phyloP scores from a whole-genome alignment of 208 protist species.

The Leishmania lainsoni region DNA sequence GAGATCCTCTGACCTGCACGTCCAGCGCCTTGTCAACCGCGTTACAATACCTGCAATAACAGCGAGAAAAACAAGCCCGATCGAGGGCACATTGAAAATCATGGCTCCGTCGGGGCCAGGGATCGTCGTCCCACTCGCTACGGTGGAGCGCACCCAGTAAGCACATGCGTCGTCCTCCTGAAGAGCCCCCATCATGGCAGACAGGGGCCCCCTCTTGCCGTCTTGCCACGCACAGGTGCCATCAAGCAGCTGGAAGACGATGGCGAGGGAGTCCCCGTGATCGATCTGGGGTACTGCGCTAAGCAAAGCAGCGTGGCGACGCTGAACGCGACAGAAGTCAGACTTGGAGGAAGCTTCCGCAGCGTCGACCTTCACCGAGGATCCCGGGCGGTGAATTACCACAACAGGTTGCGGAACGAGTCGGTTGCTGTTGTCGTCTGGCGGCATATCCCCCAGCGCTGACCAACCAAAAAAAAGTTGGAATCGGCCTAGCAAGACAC shows the following conservation, averaged over 20 bases:
- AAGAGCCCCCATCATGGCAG: not conserved
- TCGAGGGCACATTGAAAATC: slow-evolving; percentile 72
- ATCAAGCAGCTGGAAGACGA: slow-evolving; percentile 29
- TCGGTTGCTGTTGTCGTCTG: slow-evolving; percentile 74
- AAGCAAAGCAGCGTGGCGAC: not conserved
- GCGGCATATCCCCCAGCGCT: slow-evolving; percentile 61
- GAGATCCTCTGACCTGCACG: slow-evolving; percentile 18
- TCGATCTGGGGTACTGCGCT: slow-evolving; percentile 37
- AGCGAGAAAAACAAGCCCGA: slow-evolving; percentile 52
- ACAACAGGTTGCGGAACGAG: slow-evolving; percentile 74
- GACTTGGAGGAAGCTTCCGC: not conserved
- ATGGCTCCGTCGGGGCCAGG: slow-evolving; percentile 79
- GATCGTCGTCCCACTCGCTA: slow-evolving; percentile 60
- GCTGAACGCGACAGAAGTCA: slow-evolving; percentile 17
- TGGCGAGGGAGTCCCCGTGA: slow-evolving; percentile 38
- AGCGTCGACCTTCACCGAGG: not conserved
- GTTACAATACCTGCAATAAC: slow-evolving; percentile 36
- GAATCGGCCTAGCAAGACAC: slow-evolving; percentile 59
- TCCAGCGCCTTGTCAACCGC: slow-evolving; percentile 35
- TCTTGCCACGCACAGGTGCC: slow-evolving; percentile 7
- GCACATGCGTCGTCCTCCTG: slow-evolving; percentile 10
- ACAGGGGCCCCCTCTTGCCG: not conserved
- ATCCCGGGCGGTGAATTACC: slow-evolving; percentile 7
- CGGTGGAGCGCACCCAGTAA: slow-evolving; percentile 56
- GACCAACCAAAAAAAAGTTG: slow-evolving; percentile 66